Evolutionary conservation across 352 stramenopile genomes (phyloP).

Genomic region (Blastocystis sp.): DNA sequence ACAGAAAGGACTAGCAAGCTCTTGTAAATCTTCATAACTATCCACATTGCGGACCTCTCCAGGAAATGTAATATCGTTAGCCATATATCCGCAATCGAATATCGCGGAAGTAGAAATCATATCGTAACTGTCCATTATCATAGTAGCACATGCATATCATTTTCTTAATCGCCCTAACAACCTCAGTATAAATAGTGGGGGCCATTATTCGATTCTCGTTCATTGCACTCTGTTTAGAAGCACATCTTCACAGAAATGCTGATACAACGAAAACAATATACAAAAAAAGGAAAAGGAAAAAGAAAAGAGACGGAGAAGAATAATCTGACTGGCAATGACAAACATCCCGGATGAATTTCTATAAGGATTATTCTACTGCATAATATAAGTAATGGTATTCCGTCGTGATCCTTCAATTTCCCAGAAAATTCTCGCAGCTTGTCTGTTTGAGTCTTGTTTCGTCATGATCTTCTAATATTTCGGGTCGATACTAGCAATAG

Average conservation of each 20-base stretch:
- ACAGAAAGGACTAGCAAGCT: background rate
- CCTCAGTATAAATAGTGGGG: background rate
- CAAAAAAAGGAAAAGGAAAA: constrained; percentile 49
- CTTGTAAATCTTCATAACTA: background rate
- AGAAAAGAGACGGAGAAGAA: background rate
- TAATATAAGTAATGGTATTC: background rate
- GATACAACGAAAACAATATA: constrained; percentile 38
- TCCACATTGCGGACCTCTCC: background rate
- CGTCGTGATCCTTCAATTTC: background rate
- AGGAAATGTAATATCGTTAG: background rate
- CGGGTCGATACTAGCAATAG: background rate
- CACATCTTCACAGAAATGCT: background rate
- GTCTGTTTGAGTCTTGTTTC: background rate
- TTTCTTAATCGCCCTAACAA: background rate
- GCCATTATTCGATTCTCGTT: background rate
- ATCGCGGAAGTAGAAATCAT: background rate
- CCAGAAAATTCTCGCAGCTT: background rate
- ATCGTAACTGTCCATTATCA: constrained; percentile 43
- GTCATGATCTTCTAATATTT: background rate
- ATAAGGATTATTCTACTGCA: background rate
- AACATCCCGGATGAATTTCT: background rate
- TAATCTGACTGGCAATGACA: background rate
- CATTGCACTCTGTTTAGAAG: constrained; percentile 54
- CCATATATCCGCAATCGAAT: background rate
- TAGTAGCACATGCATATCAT: constrained; percentile 16